Conservation (phyloP, 345 rosid species). For the Orychophragmus violaceus region DNA sequence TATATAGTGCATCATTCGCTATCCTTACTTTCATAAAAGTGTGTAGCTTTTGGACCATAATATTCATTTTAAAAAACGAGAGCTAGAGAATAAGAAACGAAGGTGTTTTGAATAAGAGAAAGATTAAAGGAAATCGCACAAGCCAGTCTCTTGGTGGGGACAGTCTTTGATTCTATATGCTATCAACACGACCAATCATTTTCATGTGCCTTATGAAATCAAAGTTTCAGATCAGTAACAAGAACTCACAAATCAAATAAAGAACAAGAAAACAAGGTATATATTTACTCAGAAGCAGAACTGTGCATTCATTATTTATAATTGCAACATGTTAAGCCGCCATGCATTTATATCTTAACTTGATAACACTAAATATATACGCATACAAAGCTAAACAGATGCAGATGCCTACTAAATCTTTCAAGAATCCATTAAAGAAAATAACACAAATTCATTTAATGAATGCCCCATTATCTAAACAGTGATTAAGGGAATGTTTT, state of each 20-base stretch:
- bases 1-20: conserved; percentile 22
- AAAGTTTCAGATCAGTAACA: conserved; percentile 27
- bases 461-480: conserved; percentile 10
- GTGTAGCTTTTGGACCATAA: conserved; percentile 33
- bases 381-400: conserved; percentile 13
- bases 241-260: conserved; percentile 22
- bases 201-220: conserved; percentile 29
- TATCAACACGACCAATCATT: conserved; percentile 34
- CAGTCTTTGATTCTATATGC: conserved; percentile 24
- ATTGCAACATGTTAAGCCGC: conserved; percentile 3
- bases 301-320: conserved; percentile 3
- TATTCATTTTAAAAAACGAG: conserved; percentile 16
- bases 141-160: conserved; percentile 30
- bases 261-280: conserved; percentile 1
- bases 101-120: conserved; percentile 31
- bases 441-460: background rate
- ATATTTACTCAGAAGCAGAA: conserved; percentile 3
- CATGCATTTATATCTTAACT: conserved; percentile 17
- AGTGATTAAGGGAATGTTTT: conserved; percentile 9
- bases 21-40: conserved; percentile 30
- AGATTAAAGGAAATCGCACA: conserved; percentile 25
- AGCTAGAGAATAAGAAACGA: conserved; percentile 14
- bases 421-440: conserved; percentile 16
- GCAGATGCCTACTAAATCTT: conserved; percentile 16
- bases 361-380: conserved; percentile 18